phyloP scores from a whole-genome alignment of 371 early-diverging fungal species.

The Furculomyces boomerangus region DNA sequence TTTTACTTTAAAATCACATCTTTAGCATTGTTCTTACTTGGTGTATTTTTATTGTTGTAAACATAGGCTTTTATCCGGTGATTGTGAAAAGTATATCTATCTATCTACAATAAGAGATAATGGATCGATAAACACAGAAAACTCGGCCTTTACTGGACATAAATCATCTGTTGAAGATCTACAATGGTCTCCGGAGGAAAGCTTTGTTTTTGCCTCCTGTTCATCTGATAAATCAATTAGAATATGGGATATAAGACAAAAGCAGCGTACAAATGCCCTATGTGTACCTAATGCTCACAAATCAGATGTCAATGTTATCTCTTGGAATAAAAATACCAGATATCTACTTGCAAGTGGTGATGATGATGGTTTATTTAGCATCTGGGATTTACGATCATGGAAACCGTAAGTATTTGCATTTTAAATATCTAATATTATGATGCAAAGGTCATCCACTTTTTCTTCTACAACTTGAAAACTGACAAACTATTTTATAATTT shows the following conservation, averaged over 20 bases:
- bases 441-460: too few relatives aligned
- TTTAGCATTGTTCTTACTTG: too few relatives aligned
- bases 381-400: constrained; percentile 89
- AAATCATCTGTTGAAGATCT: constrained; percentile 81
- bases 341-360: constrained; percentile 83
- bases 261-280: constrained; percentile 49
- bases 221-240: constrained; percentile 78
- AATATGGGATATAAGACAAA: constrained; percentile 83
- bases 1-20: too few relatives aligned
- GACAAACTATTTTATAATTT: constrained; percentile 3
- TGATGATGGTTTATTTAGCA: constrained; percentile 81
- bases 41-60: too few relatives aligned
- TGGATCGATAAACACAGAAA: constrained; percentile 40
- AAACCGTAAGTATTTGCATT: constrained; percentile 4
- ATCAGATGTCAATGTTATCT: constrained; percentile 87
- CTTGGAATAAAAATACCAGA: constrained; percentile 68
- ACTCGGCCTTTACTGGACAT: constrained; percentile 63
- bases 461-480: too few relatives aligned
- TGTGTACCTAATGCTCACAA: constrained; percentile 53
- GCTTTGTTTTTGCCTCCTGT: constrained; percentile 79
- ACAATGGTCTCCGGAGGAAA: constrained; percentile 87
- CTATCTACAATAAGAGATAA: constrained; percentile 44
- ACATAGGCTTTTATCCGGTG: constrained; percentile 61
- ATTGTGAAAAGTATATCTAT: constrained; percentile 57
- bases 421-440: too few relatives aligned